Percentiles rank a stretch among this genome's conserved stretches.
Conservation (phyloP, 163 green algal genomes). For the Botryococcus braunii region DNA sequence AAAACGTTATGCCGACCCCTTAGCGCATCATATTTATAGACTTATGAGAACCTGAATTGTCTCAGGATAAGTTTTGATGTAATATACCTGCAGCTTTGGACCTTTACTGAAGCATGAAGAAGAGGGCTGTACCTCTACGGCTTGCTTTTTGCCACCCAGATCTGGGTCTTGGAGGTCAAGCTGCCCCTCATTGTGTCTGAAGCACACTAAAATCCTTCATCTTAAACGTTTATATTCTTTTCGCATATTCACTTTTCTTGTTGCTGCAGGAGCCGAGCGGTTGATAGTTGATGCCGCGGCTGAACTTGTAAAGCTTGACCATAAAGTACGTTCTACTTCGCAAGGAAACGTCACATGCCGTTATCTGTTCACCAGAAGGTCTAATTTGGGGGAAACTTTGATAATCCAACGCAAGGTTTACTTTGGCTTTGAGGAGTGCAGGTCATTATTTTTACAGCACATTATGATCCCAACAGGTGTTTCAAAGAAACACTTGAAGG, state of each 20-base stretch:
- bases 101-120: no score
- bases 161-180: conserved; percentile 72
- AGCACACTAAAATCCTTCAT: not conserved
- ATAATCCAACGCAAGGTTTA: not conserved
- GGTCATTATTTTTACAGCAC: conserved; percentile 89
- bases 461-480: conserved; percentile 74
- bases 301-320: conserved; percentile 55
- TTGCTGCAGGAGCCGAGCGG: conserved; percentile 73
- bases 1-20: no score
- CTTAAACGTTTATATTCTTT: not conserved
- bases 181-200: not conserved
- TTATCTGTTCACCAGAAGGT: not conserved
- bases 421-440: conserved; percentile 9
- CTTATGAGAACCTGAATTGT: no score
- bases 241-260: not conserved
- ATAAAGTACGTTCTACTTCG: conserved; percentile 35
- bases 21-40: no score
- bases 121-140: no score
- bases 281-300: conserved; percentile 89
- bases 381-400: not conserved
- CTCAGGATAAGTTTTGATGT: no score
- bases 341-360: not conserved
- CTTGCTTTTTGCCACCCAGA: conserved; percentile 89
- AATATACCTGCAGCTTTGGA: no score
- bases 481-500: conserved; percentile 86